These are phyloP conservation scores for Halenospora varia DNA, from an alignment of 495 filamentous ascomycete genomes.

Conservation along the genomic window DNA sequence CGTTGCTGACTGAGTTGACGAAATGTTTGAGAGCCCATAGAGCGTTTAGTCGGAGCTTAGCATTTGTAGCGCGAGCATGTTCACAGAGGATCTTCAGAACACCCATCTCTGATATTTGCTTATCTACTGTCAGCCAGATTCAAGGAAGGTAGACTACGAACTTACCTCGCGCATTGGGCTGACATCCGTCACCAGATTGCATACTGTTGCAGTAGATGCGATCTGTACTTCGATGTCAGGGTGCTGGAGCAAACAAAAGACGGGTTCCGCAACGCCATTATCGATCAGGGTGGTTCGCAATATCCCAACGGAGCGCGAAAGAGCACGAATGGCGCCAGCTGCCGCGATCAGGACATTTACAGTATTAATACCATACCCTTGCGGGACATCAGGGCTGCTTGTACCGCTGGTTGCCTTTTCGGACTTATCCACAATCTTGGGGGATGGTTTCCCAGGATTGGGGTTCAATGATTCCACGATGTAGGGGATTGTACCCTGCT, in stretches of 20 bases:
- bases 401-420: conserved; percentile 36
- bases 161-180: conserved; percentile 86
- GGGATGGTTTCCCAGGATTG: conserved; percentile 36
- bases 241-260: conserved; percentile 74
- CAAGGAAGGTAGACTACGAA: conserved; percentile 15
- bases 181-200: conserved; percentile 79
- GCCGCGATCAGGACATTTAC: conserved; percentile 75
- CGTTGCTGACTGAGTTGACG: conserved; percentile 59
- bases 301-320: conserved; percentile 79
- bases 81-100: conserved; percentile 74
- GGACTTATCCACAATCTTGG: conserved; percentile 20
- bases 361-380: conserved; percentile 42
- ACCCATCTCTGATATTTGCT: conserved; percentile 77
- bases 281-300: conserved; percentile 85
- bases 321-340: conserved; percentile 69
- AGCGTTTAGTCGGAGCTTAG: conserved; percentile 70
- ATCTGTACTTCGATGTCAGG: conserved; percentile 77
- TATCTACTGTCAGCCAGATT: conserved; percentile 27
- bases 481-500: conserved; percentile 72
- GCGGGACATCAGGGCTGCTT: conserved; percentile 14
- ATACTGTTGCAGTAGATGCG: conserved; percentile 74
- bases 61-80: conserved; percentile 74
- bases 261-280: conserved; percentile 70
- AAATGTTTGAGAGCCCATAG: conserved; percentile 93
- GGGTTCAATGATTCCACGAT: conserved; percentile 80